A percentile compares a stretch with the other conserved stretches of the same genome.
Evolutionary conservation across 1,139 yeast genomes (phyloP).

Genomic region (Geotrichum candidum): DNA sequence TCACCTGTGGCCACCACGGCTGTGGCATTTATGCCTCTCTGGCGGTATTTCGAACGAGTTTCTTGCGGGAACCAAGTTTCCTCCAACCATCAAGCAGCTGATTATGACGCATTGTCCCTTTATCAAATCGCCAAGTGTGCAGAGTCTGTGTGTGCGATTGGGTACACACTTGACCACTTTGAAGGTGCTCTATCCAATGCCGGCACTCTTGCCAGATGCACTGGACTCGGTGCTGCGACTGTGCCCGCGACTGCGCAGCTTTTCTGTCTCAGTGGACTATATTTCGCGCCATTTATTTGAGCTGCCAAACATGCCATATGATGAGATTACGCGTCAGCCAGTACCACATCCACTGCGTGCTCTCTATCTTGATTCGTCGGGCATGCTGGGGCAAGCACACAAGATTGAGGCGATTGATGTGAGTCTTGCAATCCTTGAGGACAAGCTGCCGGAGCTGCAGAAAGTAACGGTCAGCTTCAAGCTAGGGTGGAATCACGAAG

Average conservation of each 20-base stretch:
- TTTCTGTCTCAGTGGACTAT: conserved; percentile 78
- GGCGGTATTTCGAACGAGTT: conserved; percentile 89
- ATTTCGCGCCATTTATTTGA: conserved; percentile 45
- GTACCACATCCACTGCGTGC: conserved; percentile 53
- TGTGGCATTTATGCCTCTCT: conserved; percentile 66
- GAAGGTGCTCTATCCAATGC: conserved; percentile 82
- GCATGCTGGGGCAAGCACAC: conserved; percentile 77
- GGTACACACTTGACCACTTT: conserved; percentile 61
- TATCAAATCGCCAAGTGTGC: conserved; percentile 52
- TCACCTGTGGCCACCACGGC: conserved; percentile 67
- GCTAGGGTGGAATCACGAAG: conserved; percentile 80
- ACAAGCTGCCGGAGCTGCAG: conserved; percentile 60
- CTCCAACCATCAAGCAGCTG: conserved; percentile 59
- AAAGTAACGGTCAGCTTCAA: conserved; percentile 64
- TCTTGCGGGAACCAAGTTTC: conserved; percentile 59
- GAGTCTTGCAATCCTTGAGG: conserved; percentile 76
- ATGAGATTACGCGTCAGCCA: conserved; percentile 20
- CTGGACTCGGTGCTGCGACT: conserved; percentile 65
- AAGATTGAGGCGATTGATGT: conserved; percentile 84
- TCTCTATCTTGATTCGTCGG: conserved; percentile 74
- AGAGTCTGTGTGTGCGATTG: conserved; percentile 51
- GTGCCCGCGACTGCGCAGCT: conserved; percentile 62
- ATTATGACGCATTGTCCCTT: conserved; percentile 87
- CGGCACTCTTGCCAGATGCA: conserved; percentile 61
- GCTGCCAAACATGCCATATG: conserved; percentile 28